A percentile compares a stretch with the other conserved stretches of the same genome.
Evolutionary conservation across 805 yeast genomes (phyloP).

Genomic region (Maudiozyma bulderi): DNA sequence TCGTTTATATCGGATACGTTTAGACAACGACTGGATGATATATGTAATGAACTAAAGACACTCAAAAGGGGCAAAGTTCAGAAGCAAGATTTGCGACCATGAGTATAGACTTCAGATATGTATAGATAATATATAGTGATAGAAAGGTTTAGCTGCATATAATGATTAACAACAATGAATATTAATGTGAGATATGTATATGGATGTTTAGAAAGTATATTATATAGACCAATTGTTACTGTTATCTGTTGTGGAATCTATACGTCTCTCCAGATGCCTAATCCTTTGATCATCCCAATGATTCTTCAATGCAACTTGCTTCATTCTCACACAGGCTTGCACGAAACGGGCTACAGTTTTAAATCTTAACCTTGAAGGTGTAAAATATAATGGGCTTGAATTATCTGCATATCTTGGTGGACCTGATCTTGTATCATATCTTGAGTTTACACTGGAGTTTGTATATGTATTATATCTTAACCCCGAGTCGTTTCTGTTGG

Average conservation of each 20-base stretch:
- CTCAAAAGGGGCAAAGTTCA: conserved; percentile 2
- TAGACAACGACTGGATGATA: conserved; percentile 25
- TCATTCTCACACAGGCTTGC: conserved; percentile 24
- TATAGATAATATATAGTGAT: neutral
- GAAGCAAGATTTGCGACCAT: neutral
- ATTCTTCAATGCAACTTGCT: conserved; percentile 14
- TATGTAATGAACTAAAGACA: conserved; percentile 22
- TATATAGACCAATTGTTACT: neutral
- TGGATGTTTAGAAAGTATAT: neutral
- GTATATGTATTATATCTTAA: neutral
- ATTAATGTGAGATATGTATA: neutral
- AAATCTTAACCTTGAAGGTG: conserved; percentile 12
- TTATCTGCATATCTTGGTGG: neutral
- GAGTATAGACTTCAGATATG: neutral
- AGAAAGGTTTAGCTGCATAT: no score
- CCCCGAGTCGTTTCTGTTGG: neutral
- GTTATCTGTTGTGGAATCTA: conserved; percentile 12
- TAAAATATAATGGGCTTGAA: conserved; percentile 1
- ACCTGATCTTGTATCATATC: neutral
- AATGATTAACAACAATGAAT: neutral
- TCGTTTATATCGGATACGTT: conserved; percentile 34
- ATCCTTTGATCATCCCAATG: conserved; percentile 22
- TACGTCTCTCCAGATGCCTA: conserved; percentile 20
- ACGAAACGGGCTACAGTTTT: conserved; percentile 25
- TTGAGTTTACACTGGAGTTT: neutral